Evolutionary conservation across 1,139 yeast species (phyloP).

Genomic region (Kodamaea plutei): DNA sequence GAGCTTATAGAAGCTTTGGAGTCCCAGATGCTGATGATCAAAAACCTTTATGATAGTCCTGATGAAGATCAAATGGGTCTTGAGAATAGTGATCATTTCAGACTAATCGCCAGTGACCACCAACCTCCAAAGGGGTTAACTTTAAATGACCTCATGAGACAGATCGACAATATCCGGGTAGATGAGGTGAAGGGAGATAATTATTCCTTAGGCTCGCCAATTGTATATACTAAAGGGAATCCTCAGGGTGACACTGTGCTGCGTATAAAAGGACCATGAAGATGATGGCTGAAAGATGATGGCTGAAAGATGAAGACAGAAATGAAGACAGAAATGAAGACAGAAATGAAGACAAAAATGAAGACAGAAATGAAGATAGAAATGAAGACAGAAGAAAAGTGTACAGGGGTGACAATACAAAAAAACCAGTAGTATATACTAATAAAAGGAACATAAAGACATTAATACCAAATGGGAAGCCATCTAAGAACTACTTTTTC

Average conservation of each 20-base stretch:
- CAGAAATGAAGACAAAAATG: not conserved
- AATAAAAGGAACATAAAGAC: too few relatives aligned
- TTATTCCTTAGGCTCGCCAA: constrained; percentile 11
- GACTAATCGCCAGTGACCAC: constrained; percentile 36
- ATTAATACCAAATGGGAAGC: too few relatives aligned
- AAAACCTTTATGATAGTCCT: constrained; percentile 33
- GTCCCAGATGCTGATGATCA: constrained; percentile 45
- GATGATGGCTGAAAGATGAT: too few relatives aligned
- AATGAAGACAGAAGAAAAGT: too few relatives aligned
- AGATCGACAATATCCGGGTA: constrained; percentile 21
- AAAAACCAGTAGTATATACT: too few relatives aligned
- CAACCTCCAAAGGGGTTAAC: constrained; percentile 21
- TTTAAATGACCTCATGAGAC: constrained; percentile 19
- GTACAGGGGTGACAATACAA: too few relatives aligned
- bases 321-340: not conserved
- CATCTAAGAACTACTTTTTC: constrained; percentile 9
- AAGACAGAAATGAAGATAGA: not conserved
- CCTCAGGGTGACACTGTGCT: too few relatives aligned
- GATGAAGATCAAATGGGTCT: constrained; percentile 11
- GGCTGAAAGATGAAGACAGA: not conserved
- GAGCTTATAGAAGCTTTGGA: constrained; percentile 30
- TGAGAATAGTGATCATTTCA: constrained; percentile 23
- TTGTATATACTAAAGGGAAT: too few relatives aligned
- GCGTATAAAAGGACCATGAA: too few relatives aligned
- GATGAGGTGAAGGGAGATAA: constrained; percentile 29